Percentiles rank a stretch among this genome's conserved stretches.
Conservation (phyloP, 2,329 filamentous ascomycete species). For the Daldinia sp. region DNA sequence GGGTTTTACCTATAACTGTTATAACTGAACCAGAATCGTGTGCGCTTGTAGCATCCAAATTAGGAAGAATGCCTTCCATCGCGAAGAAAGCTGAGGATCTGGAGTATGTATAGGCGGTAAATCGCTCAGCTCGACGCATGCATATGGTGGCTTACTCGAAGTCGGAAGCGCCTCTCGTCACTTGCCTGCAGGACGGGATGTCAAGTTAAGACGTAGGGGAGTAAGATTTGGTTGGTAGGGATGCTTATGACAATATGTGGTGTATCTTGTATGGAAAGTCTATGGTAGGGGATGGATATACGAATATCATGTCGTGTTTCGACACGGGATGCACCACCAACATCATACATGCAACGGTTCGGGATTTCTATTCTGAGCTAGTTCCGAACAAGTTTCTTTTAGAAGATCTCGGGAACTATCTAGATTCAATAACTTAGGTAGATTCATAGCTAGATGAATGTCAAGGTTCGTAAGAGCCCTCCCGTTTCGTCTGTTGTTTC, state of each 20-base stretch:
- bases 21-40: neutral
- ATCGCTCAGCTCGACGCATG: conserved; percentile 31
- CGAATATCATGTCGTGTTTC: neutral
- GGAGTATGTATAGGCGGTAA: conserved; percentile 28
- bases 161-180: neutral
- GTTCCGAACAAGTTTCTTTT: neutral
- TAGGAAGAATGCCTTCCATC: conserved; percentile 22
- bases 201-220: neutral
- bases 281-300: conserved; percentile 5
- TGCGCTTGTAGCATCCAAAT: conserved; percentile 28
- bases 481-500: neutral
- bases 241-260: neutral
- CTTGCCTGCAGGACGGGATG: neutral
- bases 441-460: neutral
- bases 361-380: neutral
- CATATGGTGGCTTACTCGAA: conserved; percentile 14
- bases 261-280: neutral
- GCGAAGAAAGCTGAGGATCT: conserved; percentile 22
- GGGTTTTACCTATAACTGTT: too few species aligned
- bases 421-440: neutral
- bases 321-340: neutral
- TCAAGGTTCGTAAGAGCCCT: neutral
- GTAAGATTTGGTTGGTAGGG: conserved; percentile 11
- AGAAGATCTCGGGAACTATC: neutral
- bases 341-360: neutral